Percentiles rank a stretch among this genome's conserved stretches.
Evolutionary conservation across 179 eudicot genomes (phyloP).

Genomic region (Corrigiola litoralis): DNA sequence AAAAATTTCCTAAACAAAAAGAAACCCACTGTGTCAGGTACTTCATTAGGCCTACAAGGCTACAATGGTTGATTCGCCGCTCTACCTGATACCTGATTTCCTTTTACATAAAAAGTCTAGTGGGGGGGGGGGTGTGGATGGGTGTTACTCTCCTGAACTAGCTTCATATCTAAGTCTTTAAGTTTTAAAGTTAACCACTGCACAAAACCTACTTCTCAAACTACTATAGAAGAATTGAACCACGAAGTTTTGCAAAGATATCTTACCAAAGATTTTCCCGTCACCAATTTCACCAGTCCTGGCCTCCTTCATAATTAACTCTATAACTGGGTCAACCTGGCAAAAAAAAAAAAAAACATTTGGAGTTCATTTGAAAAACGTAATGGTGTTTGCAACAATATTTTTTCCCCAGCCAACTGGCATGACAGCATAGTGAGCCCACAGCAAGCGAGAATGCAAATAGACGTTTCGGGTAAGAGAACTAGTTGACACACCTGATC

Average conservation of each 20-base stretch:
- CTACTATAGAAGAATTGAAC: background rate
- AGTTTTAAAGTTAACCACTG: background rate
- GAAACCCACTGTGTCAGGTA: too few species aligned
- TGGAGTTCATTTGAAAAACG: background rate
- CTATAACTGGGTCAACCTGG: conserved; percentile 79
- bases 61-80: too few species aligned
- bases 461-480: background rate
- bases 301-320: conserved; percentile 59
- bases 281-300: conserved; percentile 92
- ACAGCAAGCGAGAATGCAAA: background rate
- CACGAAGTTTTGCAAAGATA: background rate
- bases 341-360: background rate
- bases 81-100: too few species aligned
- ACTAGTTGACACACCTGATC: conserved; percentile 54
- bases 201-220: background rate
- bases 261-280: conserved; percentile 81
- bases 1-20: too few species aligned
- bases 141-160: too few species aligned
- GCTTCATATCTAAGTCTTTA: background rate
- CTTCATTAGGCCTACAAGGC: too few species aligned
- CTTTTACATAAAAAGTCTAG: too few species aligned
- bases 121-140: too few species aligned
- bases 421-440: too few species aligned
- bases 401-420: too few species aligned
- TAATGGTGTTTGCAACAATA: too few species aligned